Conservation (phyloP, 2,329 filamentous ascomycete species). For the Paraconiothyrium brasiliense region DNA sequence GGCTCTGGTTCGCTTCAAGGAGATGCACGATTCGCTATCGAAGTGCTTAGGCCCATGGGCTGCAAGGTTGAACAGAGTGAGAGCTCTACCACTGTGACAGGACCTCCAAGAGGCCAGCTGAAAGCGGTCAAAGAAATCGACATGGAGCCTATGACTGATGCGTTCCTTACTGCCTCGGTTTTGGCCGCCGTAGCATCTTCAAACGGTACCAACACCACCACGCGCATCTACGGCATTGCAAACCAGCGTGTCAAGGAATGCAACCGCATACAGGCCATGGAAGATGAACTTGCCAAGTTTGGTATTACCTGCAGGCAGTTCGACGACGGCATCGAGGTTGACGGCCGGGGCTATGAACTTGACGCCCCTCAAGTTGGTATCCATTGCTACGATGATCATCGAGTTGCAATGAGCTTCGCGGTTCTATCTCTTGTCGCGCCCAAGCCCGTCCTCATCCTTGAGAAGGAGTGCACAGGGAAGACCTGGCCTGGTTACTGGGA, state of each 20-base stretch:
- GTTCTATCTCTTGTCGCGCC: slow-evolving; percentile 80
- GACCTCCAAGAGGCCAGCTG: slow-evolving; percentile 77
- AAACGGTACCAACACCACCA: slow-evolving; percentile 68
- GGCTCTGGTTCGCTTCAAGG: slow-evolving; percentile 91
- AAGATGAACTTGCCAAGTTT: slow-evolving; percentile 92
- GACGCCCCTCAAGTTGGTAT: slow-evolving; percentile 69
- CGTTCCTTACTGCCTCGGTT: slow-evolving; percentile 93
- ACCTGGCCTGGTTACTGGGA: slow-evolving; percentile 99
- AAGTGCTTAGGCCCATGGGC: slow-evolving; percentile 92
- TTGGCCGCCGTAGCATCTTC: slow-evolving; percentile 88
- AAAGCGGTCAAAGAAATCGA: slow-evolving; percentile 83
- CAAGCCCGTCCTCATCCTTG: slow-evolving; percentile 77
- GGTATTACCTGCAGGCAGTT: slow-evolving; percentile 86
- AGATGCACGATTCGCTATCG: slow-evolving; percentile 91
- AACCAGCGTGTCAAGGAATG: slow-evolving; percentile 99
- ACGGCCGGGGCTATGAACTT: slow-evolving; percentile 63
- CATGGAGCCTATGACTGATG: slow-evolving; percentile 99
- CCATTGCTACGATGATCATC: slow-evolving; percentile 96
- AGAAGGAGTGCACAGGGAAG: slow-evolving; percentile 94
- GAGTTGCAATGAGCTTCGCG: slow-evolving; percentile 98
- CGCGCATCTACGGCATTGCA: slow-evolving; percentile 90
- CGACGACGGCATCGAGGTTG: slow-evolving; percentile 89
- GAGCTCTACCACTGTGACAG: slow-evolving; percentile 90
- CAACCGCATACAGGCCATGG: slow-evolving; percentile 96
- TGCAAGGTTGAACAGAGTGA: slow-evolving; percentile 87